A percentile compares a stretch with the other conserved stretches of the same genome.
phyloP scores from a whole-genome alignment of 805 yeast genomes.

The Zygosaccharomyces rouxii region DNA sequence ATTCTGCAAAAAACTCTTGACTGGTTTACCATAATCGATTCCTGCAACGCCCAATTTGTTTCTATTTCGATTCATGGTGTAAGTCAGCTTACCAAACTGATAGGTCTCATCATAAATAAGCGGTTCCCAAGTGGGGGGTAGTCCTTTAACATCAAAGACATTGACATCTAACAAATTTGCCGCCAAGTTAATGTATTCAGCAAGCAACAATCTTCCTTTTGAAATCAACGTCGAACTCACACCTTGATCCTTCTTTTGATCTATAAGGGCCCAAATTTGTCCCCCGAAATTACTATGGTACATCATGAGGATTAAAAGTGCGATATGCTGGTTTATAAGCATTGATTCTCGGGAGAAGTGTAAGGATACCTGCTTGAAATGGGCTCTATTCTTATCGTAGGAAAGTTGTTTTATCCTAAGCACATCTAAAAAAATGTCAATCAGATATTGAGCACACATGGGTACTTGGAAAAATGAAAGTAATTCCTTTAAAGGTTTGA shows the following conservation, averaged over 20 bases:
- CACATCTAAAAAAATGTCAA: constrained; percentile 69
- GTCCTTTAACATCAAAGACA: constrained; percentile 8
- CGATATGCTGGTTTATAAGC: constrained; percentile 58
- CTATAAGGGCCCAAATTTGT: constrained; percentile 35
- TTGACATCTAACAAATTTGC: constrained; percentile 49
- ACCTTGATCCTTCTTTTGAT: constrained; percentile 23
- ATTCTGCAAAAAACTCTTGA: constrained; percentile 22
- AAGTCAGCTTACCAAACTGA: constrained; percentile 45
- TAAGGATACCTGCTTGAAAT: constrained; percentile 23
- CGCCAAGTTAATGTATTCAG: constrained; percentile 56
- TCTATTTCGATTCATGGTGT: constrained; percentile 39
- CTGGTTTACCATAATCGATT: constrained; percentile 24
- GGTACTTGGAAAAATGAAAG: constrained; percentile 61
- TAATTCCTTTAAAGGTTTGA: constrained; percentile 51
- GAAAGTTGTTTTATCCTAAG: constrained; percentile 57
- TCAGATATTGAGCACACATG: constrained; percentile 52
- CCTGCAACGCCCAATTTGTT: constrained; percentile 35
- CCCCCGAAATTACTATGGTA: constrained; percentile 52
- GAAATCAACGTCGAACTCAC: constrained; percentile 44
- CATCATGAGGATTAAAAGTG: constrained; percentile 54
- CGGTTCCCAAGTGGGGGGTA: constrained; percentile 4
- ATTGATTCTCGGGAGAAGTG: constrained; percentile 41
- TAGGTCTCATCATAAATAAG: constrained; percentile 30
- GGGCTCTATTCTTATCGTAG: constrained; percentile 31
- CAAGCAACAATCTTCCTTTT: constrained; percentile 60